Base-by-base conservation (phyloP, 1,284 basidiomycete species). In the Hemileia vastatrix region DNA sequence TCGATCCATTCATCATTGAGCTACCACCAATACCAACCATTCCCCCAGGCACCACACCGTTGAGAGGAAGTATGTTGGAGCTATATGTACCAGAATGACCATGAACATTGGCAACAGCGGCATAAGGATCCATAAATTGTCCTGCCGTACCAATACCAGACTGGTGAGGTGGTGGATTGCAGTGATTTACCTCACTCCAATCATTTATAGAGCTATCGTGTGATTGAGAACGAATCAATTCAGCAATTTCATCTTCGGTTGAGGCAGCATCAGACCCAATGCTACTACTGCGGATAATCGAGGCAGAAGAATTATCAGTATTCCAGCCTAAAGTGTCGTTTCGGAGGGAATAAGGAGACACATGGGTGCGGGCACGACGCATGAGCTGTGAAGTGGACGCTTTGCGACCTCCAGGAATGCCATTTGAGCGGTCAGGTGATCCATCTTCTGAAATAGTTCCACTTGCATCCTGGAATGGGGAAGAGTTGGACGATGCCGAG, bases 41-140 rank as follows among this genome's bases (percentile, higher is more conserved):
- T 5, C 54, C 54, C 5, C 27, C 40, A 6, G 33, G 31, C 4
- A 47, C 52, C 59, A 62, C 23, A 6, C 52, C 52, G 3, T 33
- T 45, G 19, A 54, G 2, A 8, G 27, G 24, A n/a, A n/a, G n/a
- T n/a, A n/a, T n/a, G n/a, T 59, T 59, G 2, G 48, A 40, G 33
- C 18, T 15, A 18, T 32, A 62, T 8, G 59, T 31, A 9, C 43
- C 45, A 15, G 50, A 40, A 54, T 62, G 59, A 3, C 59, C 59
- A 47, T 62, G 59, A 8, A 55, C 59, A 45, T 62, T 62, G 43
- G 59, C 59, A 2, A 62, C 59, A 43, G 59, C 59, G 9, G 59
- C 59, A 18, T 62, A 62, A 1, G 59, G 59, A 32, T 62, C 59
- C 59, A 62, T 62, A 32, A 62, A 62, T 11, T 51, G 32, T 13